phyloP scores from a whole-genome alignment of 1,139 yeast species.

The Scheffersomyces illinoinensis region DNA sequence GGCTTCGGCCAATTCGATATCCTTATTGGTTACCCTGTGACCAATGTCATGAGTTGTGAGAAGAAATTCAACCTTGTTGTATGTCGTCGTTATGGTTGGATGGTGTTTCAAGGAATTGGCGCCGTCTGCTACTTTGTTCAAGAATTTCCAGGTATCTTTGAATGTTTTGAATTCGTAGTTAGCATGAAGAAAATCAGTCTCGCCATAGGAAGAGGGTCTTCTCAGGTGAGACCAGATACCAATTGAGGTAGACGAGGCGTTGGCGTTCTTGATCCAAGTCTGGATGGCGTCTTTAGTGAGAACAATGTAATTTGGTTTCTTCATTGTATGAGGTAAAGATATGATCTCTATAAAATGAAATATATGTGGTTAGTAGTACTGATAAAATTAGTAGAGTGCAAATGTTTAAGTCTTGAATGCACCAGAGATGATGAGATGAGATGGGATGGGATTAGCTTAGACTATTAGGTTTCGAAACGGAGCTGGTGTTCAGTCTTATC shows the following conservation, averaged over 20 bases:
- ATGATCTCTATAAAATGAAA: neutral
- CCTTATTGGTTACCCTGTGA: conserved; percentile 55
- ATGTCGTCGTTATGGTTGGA: conserved; percentile 66
- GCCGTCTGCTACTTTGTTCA: conserved; percentile 60
- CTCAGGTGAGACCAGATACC: neutral
- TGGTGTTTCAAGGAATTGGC: conserved; percentile 70
- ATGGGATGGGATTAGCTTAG: neutral
- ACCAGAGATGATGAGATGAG: neutral
- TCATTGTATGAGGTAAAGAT: neutral
- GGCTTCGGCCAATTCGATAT: conserved; percentile 57
- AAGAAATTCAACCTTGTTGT: conserved; percentile 57
- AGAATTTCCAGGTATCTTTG: conserved; percentile 64
- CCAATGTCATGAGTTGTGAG: conserved; percentile 70
- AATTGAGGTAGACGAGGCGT: neutral
- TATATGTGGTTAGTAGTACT: neutral
- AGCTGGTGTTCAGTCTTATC: neutral
- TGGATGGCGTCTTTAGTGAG: neutral
- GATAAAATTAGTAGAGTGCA: neutral
- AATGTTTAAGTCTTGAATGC: neutral
- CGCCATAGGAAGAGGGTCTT: neutral
- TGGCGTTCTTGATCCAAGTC: neutral
- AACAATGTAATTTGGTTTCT: neutral
- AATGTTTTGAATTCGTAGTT: conserved; percentile 49
- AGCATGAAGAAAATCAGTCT: conserved; percentile 11
- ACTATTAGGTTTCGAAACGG: neutral